Conservation (phyloP, 768 basidiomycete species). For the Chlorophyllum brunneum region DNA sequence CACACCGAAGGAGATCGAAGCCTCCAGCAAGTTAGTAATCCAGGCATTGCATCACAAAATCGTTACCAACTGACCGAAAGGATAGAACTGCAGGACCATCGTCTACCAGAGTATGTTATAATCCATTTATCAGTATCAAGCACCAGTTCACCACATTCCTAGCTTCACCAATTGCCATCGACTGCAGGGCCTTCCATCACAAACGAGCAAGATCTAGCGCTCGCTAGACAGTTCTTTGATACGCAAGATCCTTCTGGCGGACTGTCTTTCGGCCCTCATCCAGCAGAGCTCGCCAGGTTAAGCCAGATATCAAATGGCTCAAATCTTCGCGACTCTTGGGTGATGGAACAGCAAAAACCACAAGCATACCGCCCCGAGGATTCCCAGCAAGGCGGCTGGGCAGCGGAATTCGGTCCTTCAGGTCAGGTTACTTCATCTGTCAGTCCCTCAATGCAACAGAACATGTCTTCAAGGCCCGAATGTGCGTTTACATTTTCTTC, state of each 20-base stretch:
- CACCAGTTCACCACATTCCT: neutral
- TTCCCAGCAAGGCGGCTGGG: conserved; percentile 41
- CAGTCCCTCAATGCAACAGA: conserved; percentile 30
- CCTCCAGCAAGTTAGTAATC: conserved; percentile 67
- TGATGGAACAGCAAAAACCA: conserved; percentile 41
- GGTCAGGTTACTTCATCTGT: conserved; percentile 21
- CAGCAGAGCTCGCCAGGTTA: conserved; percentile 27
- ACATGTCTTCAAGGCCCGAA: conserved; percentile 29
- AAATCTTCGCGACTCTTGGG: conserved; percentile 51
- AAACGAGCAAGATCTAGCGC: conserved; percentile 63
- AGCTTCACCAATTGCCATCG: conserved; percentile 78
- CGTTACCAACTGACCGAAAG: conserved; percentile 31
- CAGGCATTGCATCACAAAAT: neutral
- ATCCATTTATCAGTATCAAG: neutral
- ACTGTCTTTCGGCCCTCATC: conserved; percentile 32
- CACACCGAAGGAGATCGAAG: conserved; percentile 87
- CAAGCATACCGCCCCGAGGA: conserved; percentile 30
- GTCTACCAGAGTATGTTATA: conserved; percentile 53
- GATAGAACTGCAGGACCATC: conserved; percentile 75
- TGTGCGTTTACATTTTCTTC: conserved; percentile 27
- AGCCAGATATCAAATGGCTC: conserved; percentile 28
- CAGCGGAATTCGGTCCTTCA: conserved; percentile 46
- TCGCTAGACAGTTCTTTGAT: conserved; percentile 81
- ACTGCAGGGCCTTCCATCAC: conserved; percentile 41
- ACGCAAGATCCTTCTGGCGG: conserved; percentile 28